These are phyloP conservation scores for Coprinopsis sp. DNA, from an alignment of 768 basidiomycete species.

Conservation along the genomic window DNA sequence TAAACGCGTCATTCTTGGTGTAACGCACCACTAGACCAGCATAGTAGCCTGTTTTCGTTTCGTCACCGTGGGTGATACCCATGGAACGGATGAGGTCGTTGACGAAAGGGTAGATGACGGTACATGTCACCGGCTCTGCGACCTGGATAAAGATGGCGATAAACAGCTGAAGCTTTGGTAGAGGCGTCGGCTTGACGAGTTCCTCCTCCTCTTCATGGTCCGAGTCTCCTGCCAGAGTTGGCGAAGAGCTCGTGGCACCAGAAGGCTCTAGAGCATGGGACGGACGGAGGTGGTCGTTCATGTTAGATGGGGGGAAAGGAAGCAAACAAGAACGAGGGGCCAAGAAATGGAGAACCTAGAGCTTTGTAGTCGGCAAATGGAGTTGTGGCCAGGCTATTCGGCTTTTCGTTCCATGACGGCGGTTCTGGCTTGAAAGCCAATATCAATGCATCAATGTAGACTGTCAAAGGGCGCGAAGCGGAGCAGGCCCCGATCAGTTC, in stretches of 20 bases:
- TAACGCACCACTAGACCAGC: conserved; percentile 62
- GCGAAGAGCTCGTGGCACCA: conserved; percentile 7
- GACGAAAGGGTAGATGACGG: conserved; percentile 10
- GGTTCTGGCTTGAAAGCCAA: too few species aligned
- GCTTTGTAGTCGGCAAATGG: too few species aligned
- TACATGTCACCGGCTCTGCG: conserved; percentile 27
- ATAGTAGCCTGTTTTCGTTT: conserved; percentile 69
- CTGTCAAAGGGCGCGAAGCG: too few species aligned
- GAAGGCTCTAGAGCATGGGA: too few species aligned
- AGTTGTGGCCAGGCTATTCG: too few species aligned
- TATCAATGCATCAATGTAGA: too few species aligned
- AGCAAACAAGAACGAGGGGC: too few species aligned
- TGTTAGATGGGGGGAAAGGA: too few species aligned
- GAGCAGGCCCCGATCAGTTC: too few species aligned
- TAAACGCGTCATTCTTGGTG: neutral
- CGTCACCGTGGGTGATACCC: conserved; percentile 65
- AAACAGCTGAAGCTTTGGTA: conserved; percentile 35
- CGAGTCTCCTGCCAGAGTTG: neutral
- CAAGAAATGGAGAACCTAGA: too few species aligned
- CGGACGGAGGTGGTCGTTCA: too few species aligned
- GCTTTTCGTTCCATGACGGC: too few species aligned
- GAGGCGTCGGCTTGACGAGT: conserved; percentile 19
- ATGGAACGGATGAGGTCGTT: conserved; percentile 57
- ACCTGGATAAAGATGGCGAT: conserved; percentile 32
- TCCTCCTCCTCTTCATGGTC: conserved; percentile 1